Evolutionary conservation across 164 flowering plant species (phyloP), one percentile per base, ranked within the genome.

Genomic region (Aristolochia contorta): DNA sequence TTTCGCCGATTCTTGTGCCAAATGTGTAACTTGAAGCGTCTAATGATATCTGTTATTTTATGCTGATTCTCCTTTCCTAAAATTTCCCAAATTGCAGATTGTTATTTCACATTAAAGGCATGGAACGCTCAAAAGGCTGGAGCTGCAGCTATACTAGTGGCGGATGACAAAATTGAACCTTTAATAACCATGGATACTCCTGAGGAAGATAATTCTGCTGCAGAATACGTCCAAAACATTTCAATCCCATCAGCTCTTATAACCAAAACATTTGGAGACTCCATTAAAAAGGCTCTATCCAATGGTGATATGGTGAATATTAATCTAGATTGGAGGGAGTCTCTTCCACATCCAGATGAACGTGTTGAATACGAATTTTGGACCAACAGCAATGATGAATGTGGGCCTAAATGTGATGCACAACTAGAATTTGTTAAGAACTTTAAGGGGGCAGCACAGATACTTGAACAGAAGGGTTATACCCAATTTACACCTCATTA

Each of bases 311-410:
- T 84, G 85, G 86, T 89, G 22, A 86, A 69, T 64, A 72, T 89
- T 54, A 86, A 75, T 54, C 84, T 89, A 55, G 96, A 86, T 70
- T 93, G 96, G 98, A 84, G 79, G 57, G 98, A 89, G 69, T 67
- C 98, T 43, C 84, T 90, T 58, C 94, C 97, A 24, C 98, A 93
- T 66, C 98, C 94, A 4, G 98, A 89, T 72, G 96, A 89, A 59
- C 82, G 92, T 22, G 98, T 93, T 46, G 96, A 93, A 78, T 93
- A 87, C 58, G 98, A 93, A 70, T 82, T 93, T 30, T 92, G 98
- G 98, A 89, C 96, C 1, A 92, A 85, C 64, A 87, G 93, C 67
- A 87, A 87, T 57, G 95, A 87, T 65, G 95, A 89, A 72, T 92
- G 95, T 62, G 98, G 98, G 12, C 82, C 84, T 12, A 89, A 89